phyloP scores from a whole-genome alignment of 176 grass and related monocot species.

The Oryza nivara region DNA sequence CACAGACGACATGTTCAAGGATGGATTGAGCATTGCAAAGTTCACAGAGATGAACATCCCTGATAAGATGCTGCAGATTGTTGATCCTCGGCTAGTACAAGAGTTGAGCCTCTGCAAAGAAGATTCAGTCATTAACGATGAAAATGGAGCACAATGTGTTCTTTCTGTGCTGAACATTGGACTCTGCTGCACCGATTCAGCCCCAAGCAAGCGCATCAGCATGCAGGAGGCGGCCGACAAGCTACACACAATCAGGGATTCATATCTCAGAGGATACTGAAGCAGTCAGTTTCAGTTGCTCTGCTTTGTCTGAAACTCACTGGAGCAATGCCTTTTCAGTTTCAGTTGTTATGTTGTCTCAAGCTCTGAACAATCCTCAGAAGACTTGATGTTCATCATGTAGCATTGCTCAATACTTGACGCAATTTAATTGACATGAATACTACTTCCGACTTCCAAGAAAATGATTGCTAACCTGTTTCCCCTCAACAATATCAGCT shows the following conservation, averaged over 20 bases:
- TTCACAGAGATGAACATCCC: conserved; percentile 7
- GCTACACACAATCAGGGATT: conserved; percentile 6
- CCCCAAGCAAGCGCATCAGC: background rate
- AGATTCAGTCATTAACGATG: background rate
- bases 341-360: too few species aligned
- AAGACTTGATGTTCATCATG: too few species aligned
- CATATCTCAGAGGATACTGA: too few species aligned
- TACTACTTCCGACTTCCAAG: too few species aligned
- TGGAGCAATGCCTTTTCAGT: too few species aligned
- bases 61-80: background rate
- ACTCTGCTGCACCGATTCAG: conserved; percentile 3
- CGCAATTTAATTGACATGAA: too few species aligned
- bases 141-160: background rate
- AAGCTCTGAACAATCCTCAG: too few species aligned
- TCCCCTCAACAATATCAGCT: too few species aligned
- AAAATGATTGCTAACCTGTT: too few species aligned
- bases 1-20: conserved; percentile 31
- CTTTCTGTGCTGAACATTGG: background rate
- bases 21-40: conserved; percentile 11
- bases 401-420: too few species aligned
- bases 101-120: background rate
- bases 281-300: too few species aligned
- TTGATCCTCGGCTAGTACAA: background rate
- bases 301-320: too few species aligned
- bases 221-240: conserved; percentile 26